Conservation (phyloP, 2,329 filamentous ascomycete genomes). For the Cladosporium sp. region DNA sequence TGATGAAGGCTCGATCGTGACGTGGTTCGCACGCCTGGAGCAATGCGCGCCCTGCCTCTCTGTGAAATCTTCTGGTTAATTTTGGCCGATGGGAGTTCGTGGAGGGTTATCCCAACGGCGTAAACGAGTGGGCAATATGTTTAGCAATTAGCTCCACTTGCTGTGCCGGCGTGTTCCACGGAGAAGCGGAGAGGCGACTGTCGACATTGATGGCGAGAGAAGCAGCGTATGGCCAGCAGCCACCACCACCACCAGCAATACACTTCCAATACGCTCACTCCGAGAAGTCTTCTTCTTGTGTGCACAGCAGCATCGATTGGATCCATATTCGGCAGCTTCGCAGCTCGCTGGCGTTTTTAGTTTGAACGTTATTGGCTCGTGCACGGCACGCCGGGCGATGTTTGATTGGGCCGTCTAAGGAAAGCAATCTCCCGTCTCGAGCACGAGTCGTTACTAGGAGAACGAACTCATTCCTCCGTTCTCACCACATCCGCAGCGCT, state of each 20-base stretch:
- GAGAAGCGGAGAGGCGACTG: background rate
- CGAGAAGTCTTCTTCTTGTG: background rate
- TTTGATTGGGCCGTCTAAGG: background rate
- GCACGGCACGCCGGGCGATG: background rate
- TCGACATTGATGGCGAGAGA: background rate
- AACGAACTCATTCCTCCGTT: constrained; percentile 5
- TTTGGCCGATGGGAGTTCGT: constrained; percentile 1
- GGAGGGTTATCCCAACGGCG: constrained; percentile 7
- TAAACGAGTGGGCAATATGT: background rate
- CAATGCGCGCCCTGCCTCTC: constrained; percentile 2
- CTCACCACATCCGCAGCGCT: constrained; percentile 12
- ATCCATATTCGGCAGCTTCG: background rate
- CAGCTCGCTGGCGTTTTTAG: background rate
- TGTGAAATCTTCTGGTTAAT: background rate
- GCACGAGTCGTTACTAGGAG: constrained; percentile 11
- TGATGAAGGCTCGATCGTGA: background rate
- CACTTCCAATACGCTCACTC: background rate
- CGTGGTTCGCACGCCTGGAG: background rate
- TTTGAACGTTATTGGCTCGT: background rate
- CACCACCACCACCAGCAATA: background rate
- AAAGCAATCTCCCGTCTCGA: background rate
- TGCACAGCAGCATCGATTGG: constrained; percentile 1
- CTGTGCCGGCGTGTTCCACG: background rate
- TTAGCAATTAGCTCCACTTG: background rate
- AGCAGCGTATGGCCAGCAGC: background rate